Evolutionary conservation across 805 yeast genomes (phyloP), one percentile per base, ranked within the genome.

Genomic region (Cephaloascus albidus): DNA sequence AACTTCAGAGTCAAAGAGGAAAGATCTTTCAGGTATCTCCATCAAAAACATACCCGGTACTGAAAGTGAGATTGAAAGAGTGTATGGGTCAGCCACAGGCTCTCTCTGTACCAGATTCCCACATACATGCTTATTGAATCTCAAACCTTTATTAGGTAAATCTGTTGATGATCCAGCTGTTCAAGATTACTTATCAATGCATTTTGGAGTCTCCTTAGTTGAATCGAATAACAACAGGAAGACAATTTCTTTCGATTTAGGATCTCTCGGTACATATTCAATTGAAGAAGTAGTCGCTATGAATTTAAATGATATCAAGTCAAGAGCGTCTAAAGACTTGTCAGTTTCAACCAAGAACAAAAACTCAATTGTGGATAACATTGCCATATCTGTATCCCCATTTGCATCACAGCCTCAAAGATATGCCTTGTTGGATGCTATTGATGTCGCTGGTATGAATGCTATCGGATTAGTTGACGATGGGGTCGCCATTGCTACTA

Each of bases 1-100:
- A 44, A 86, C 97, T 3, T 81, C 86, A 19, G 97, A 93, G 51
- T 82, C 96, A 3, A 86, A 88, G 60, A 72, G 98, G 42, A 93
- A 93, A 56, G 97, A 90, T 51, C 66, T 80, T 3, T 73, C 89
- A 3, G 96, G 94, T 1, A 49, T 93, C 10, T 80, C 85, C 1
- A 67, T 89, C 43, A 73, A 78, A 38, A 57, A 64, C 1, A 57
- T 40, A 33, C 51, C 57, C 40, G 61, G 47, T 0, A 45, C 46
- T 15, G 49, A 61, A 4, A 64, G 65, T 20, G 78, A 70, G 18
- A 43, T 82, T 14, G 90, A 84, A 52, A 71, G 97, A 49, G 63
- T 76, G 1, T 87, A 78, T 54, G 97, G 97, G 3, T 74, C 86
- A 1, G 72, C 79, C n/a, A 83, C 88, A 1, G 68, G 76, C 16